Base-by-base conservation (phyloP, 805 yeast genomes). In the Lipomyces yamanashiensis region DNA sequence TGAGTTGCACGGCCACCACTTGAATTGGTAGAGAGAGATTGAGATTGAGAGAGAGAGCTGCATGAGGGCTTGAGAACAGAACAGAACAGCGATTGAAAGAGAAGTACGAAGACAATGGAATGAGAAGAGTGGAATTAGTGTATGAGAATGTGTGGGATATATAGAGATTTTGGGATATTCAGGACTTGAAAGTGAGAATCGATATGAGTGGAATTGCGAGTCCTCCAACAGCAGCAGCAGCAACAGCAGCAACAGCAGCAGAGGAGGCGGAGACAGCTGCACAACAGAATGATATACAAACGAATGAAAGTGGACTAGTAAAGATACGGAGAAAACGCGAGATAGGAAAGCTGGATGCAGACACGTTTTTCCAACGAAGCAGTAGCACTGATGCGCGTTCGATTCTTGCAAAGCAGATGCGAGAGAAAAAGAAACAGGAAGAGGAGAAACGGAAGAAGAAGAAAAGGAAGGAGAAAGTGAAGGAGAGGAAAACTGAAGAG, bases 351-450 rank as follows among this genome's bases (percentile, higher is more conserved):
- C 39, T 53, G 7, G 57, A 53, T 13, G 48, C 57, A 10, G 57
- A 53, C 33, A 40, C 57, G 39, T 53, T 53, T 53, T 53, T 53
- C 15, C 23, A 39, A 13, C 19, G 47, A 19, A 43, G 33, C 23
- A 23, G 21, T 19, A 49, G 19, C 19, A 10, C 9, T 2, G 48
- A 53, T 12, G 39, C 39, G 19, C 8, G 57, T n/a, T 21, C 21
- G 21, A 2, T 41, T 13, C 28, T 53, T 12, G 37, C 39, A 37
- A 53, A 41, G 13, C 49, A 53, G 44, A 2, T 41, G 36, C 57
- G 57, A 4, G 57, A 53, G 33, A 8, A 53, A 7, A 36, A 53
- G n/a, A 39, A 39, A 12, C 40, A 41, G 21, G 48, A 53, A 12
- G 10, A 23, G n/a, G 23, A 28, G 39, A 40, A 41, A 12, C 41